Evolutionary conservation across 2,329 filamentous ascomycete species (phyloP).

Genomic region (Calonectria pseudoturangicola): DNA sequence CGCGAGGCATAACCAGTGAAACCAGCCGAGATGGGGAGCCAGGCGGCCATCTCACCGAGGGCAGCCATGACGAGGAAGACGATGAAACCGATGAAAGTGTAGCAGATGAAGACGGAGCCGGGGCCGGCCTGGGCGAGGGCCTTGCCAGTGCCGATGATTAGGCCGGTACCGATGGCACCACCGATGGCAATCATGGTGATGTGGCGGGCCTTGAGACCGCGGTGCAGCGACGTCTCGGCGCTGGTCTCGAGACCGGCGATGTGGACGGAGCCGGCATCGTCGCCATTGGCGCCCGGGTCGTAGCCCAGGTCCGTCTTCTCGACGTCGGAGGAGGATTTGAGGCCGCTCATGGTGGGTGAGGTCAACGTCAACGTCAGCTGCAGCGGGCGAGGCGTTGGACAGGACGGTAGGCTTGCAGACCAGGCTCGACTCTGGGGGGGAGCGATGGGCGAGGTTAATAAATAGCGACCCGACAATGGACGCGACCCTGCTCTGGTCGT

Average conservation of each 20-base stretch:
- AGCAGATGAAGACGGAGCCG: constrained; percentile 82
- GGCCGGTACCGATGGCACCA: constrained; percentile 83
- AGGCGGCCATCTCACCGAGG: constrained; percentile 89
- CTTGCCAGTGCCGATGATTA: constrained; percentile 81
- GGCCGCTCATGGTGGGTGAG: constrained; percentile 39
- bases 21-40: constrained; percentile 85
- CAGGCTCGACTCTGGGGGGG: not conserved
- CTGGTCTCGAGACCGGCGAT: constrained; percentile 71
- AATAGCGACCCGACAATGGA: constrained; percentile 23
- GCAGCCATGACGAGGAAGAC: constrained; percentile 89
- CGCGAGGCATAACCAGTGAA: constrained; percentile 88
- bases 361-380: not conserved
- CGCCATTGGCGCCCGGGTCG: constrained; percentile 39
- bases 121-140: constrained; percentile 74
- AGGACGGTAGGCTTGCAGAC: not conserved
- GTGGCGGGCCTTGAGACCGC: constrained; percentile 73
- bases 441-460: constrained; percentile 34
- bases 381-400: not conserved
- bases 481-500: constrained; percentile 14
- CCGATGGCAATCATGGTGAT: constrained; percentile 81
- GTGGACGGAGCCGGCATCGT: constrained; percentile 53
- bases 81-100: constrained; percentile 80
- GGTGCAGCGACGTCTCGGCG: constrained; percentile 68
- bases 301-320: constrained; percentile 53
- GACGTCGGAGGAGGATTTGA: constrained; percentile 45